These are phyloP conservation scores for Candida insectalens DNA, from an alignment of 805 yeast genomes.

Conservation along the genomic window DNA sequence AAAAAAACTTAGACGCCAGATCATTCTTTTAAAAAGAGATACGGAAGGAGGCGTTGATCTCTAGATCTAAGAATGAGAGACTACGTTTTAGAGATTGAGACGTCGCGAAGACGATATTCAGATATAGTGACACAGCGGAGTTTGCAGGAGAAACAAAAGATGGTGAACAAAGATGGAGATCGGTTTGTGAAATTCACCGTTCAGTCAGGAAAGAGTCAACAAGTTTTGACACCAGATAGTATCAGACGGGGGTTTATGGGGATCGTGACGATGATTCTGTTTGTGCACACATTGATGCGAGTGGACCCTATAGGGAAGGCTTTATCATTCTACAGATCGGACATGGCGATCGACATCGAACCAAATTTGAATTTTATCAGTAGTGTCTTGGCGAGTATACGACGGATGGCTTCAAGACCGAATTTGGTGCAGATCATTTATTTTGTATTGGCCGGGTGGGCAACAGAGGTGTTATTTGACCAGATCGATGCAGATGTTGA, in stretches of 20 bases:
- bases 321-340: not conserved
- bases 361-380: not conserved
- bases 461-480: slow-evolving; percentile 14
- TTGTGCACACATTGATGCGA: slow-evolving; percentile 6
- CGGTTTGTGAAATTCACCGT: slow-evolving; percentile 9
- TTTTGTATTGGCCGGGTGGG: slow-evolving; percentile 8
- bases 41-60: no score
- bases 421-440: slow-evolving; percentile 5
- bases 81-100: slow-evolving; percentile 19
- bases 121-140: slow-evolving; percentile 11
- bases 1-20: no score
- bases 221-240: not conserved
- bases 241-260: slow-evolving; percentile 3
- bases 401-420: not conserved
- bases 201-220: not conserved
- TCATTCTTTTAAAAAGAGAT: not conserved
- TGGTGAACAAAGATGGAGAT: not conserved
- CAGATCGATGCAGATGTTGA: slow-evolving; percentile 26
- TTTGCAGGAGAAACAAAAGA: not conserved
- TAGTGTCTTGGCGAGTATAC: not conserved
- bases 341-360: not conserved
- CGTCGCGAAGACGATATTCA: slow-evolving; percentile 13
- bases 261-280: slow-evolving; percentile 2
- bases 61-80: no score
- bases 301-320: slow-evolving; percentile 7